Evolutionary conservation across 225 moss, liverwort and hornwort genomes (phyloP).

Genomic region (Takakia lepidozioides): DNA sequence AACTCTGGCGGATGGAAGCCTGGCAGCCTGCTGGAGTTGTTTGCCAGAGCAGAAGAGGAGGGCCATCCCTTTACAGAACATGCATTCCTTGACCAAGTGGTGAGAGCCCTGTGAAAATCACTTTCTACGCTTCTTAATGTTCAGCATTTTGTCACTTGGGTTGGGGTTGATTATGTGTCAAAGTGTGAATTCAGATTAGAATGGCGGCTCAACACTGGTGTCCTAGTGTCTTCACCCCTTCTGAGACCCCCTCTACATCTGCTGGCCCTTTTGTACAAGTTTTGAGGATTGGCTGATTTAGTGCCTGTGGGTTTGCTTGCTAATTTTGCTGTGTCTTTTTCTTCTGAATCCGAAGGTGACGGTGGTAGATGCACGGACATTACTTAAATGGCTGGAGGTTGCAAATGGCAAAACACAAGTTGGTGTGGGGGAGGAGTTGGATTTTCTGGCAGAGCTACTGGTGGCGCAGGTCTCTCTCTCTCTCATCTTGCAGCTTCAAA

Average conservation of each 20-base stretch:
- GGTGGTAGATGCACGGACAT: constrained; percentile 43
- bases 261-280: too few relatives aligned
- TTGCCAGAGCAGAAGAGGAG: constrained; percentile 38
- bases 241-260: too few relatives aligned
- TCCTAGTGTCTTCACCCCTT: too few relatives aligned
- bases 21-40: constrained; percentile 48
- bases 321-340: not conserved
- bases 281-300: too few relatives aligned
- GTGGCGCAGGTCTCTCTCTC: constrained; percentile 40
- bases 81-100: constrained; percentile 38
- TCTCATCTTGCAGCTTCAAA: too few relatives aligned
- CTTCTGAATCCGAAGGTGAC: constrained; percentile 23
- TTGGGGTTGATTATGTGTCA: too few relatives aligned
- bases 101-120: constrained; percentile 6
- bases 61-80: constrained; percentile 19
- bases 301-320: too few relatives aligned
- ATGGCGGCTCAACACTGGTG: too few relatives aligned
- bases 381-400: constrained; percentile 38
- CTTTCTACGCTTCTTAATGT: too few relatives aligned
- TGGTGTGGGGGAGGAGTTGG: constrained; percentile 20
- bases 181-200: too few relatives aligned
- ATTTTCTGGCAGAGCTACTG: constrained; percentile 33
- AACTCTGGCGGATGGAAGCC: constrained; percentile 32
- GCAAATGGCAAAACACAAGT: constrained; percentile 18
- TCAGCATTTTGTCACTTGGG: too few relatives aligned